These are phyloP conservation scores for Saccharum officinarum DNA, from an alignment of 176 grass and related monocot species.

Conservation along the genomic window DNA sequence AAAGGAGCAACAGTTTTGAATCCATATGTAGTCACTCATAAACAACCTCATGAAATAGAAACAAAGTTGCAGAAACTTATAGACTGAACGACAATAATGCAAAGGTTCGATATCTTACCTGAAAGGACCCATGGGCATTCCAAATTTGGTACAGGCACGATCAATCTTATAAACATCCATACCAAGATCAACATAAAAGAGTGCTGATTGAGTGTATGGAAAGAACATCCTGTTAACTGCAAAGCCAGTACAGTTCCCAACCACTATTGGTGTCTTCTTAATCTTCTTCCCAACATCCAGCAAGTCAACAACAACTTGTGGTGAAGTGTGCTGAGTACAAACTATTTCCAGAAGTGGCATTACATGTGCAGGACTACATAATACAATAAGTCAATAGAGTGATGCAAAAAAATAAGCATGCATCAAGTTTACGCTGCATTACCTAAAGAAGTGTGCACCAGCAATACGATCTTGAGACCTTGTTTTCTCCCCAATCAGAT, in stretches of 20 bases:
- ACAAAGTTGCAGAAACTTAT: slow-evolving; percentile 9
- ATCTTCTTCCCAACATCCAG: slow-evolving; percentile 89
- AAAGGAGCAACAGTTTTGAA: background rate
- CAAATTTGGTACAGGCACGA: slow-evolving; percentile 83
- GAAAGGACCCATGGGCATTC: slow-evolving; percentile 99
- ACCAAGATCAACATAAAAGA: slow-evolving; percentile 77
- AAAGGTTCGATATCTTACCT: slow-evolving; percentile 54
- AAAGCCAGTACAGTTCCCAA: slow-evolving; percentile 85
- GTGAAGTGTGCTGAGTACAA: slow-evolving; percentile 62
- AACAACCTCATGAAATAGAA: background rate
- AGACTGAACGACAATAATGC: background rate
- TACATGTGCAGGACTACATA: slow-evolving; percentile 75
- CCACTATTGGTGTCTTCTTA: slow-evolving; percentile 88
- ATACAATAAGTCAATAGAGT: slow-evolving; percentile 28
- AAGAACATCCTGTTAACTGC: slow-evolving; percentile 99
- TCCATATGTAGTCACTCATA: background rate
- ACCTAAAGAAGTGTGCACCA: slow-evolving; percentile 98
- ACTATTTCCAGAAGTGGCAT: slow-evolving; percentile 98
- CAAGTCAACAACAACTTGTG: slow-evolving; percentile 85
- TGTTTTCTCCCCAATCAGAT: slow-evolving; percentile 87
- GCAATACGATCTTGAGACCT: slow-evolving; percentile 76
- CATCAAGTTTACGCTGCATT: slow-evolving; percentile 28
- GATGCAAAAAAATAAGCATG: background rate
- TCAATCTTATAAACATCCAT: slow-evolving; percentile 95
- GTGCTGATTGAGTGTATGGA: slow-evolving; percentile 84